Evolutionary conservation across 352 stramenopile species (phyloP), one percentile per base, ranked within the genome.

Genomic region (Phytophthora hybrid): DNA sequence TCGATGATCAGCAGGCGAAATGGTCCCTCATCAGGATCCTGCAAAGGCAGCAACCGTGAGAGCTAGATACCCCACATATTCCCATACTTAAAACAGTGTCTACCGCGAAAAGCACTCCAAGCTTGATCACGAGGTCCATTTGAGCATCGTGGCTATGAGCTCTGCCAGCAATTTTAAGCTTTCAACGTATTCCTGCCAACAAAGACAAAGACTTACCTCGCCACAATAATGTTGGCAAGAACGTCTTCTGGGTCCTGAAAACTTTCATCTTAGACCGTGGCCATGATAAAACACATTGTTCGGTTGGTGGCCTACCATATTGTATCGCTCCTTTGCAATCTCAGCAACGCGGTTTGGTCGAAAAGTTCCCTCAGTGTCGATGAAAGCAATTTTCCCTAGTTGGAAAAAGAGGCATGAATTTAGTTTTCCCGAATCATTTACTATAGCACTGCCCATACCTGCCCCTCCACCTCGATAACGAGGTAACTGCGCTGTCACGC

Each of bases 161-260:
- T 80, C 92, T 94, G 47, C 26, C 61, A 58, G n/a, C 49, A 32
- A 26, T 37, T 26, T 69, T 65, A 66, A 51, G 32, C 34, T 64
- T 4, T 34, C 9, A 13, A 39, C 56, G 2, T 8, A 47, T 9
- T n/a, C 14, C 5, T 47, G 7, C 39, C 14, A 47, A 10, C 13
- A 14, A 47, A 31, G 14, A 8, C 21, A 49, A 19, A 71, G 8
- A 59, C 54, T 55, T 34, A 93, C 86, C 92, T 86, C 16, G 93
- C 94, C 41, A 98, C 86, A 52, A 98, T 94, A 58, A 98, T 97
- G 78, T 98, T 98, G 71, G 98, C 95, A 23, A 98, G 82, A n/a
- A 97, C 86, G 37, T 98, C 94, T 1, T 88, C 76, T 23, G 89
- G 74, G 59, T 98, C 90, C 71, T 77, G 37, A 39, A 19, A 49